Conservation (phyloP, 1,284 basidiomycete species). For the Fomitopsis betulina region DNA sequence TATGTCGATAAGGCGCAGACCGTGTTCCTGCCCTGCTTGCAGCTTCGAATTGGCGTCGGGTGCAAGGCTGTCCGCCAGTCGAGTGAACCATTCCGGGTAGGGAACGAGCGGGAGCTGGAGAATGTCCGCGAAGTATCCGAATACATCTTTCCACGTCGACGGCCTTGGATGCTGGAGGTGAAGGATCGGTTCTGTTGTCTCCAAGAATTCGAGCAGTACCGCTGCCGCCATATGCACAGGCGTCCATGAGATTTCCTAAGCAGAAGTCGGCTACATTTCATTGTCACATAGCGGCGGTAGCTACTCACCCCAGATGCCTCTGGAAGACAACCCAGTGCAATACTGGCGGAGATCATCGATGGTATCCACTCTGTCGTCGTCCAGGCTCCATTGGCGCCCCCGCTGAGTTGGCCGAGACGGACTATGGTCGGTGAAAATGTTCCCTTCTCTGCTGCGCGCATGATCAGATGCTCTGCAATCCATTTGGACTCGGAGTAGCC, state of each 20-base stretch:
- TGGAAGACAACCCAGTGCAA: background rate
- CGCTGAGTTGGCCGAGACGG: too few species aligned
- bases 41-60: background rate
- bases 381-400: too few species aligned
- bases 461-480: too few species aligned
- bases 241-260: background rate
- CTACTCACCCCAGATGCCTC: background rate
- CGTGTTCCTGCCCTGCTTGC: background rate
- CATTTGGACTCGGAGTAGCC: too few species aligned
- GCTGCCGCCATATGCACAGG: background rate
- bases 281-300: background rate
- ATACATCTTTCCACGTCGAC: background rate
- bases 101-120: background rate
- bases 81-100: background rate
- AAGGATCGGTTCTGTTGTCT: background rate
- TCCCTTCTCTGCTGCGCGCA: too few species aligned
- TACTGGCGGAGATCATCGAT: background rate
- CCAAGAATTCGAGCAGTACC: background rate
- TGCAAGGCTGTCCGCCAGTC: background rate
- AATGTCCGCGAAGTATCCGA: background rate
- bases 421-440: too few species aligned
- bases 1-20: background rate
- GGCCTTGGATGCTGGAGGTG: background rate
- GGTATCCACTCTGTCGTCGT: too few species aligned
- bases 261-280: background rate